Evolutionary conservation across 225 moss, liverwort and hornwort species (phyloP), one percentile per base, ranked within the genome.

Genomic region (Neckera pumila): DNA sequence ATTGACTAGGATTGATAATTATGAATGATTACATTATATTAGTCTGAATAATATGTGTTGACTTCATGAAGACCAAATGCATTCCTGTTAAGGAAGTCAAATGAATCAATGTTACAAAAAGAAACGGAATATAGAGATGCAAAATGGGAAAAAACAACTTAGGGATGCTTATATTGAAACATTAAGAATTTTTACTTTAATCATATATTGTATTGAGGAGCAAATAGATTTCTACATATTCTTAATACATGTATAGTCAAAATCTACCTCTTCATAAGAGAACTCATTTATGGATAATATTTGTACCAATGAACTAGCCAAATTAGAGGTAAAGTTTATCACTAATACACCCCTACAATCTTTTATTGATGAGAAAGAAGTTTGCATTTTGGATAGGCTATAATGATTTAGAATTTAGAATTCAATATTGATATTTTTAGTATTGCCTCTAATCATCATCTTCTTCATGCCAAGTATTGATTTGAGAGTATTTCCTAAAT

Each of bases 351-450:
- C 11, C 17, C 54, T 54, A 54, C 20, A 36, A 66, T 5, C 5
- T 71, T 42, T 43, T 0, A 5, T 72, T 72, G 27, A 40, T 38
- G 4, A 23, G 43, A 27, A 28, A 15, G 2, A 2, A 3, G 0
- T 13, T 14, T 72, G 16, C 1, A 72, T 27, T 43, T n/a, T 16
- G 9, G 43, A 3, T 14, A 71, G 42, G 14, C 27, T 49, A 7
- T 47, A 30, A 2, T 74, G 17, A 30, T 1, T 30, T 17, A 18
- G 6, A 74, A 31, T 47, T 47, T 17, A 2, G 4, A 30, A 30
- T 18, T 31, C 31, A 30, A 31, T 10, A 30, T 47, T 47, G 4
- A 74, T 45, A 11, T 30, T 74, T 45, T 45, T 30, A 18, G 30
- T 74, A 1, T 30, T 30, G 6, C 18, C 2, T 45, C 30, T 74